These are phyloP conservation scores for Xylariaceae sp. DNA, from an alignment of 2,329 filamentous ascomycete species.

Conservation along the genomic window DNA sequence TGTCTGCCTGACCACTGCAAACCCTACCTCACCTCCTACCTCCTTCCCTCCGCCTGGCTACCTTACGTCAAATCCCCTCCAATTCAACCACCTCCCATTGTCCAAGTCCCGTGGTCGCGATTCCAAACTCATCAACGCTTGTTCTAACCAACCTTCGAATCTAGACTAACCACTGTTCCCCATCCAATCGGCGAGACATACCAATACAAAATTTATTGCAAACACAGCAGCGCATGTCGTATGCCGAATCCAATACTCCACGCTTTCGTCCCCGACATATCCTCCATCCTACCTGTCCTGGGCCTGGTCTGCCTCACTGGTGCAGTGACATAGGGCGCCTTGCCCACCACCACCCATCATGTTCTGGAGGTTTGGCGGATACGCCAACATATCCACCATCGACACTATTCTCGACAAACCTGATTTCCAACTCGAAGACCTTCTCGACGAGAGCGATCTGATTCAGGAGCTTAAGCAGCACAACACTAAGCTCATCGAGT, in stretches of 20 bases:
- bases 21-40: too few species aligned
- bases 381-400: conserved; percentile 94
- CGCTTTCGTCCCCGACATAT: conserved; percentile 2
- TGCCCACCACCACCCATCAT: conserved; percentile 56
- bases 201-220: too few species aligned
- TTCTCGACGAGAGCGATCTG: conserved; percentile 92
- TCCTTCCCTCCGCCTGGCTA: too few species aligned
- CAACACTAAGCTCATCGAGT: conserved; percentile 96
- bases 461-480: conserved; percentile 98
- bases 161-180: too few species aligned
- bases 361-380: conserved; percentile 99
- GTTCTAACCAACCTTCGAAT: too few species aligned
- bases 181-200: too few species aligned
- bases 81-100: too few species aligned
- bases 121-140: too few species aligned
- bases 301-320: conserved; percentile 16
- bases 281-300: conserved; percentile 3
- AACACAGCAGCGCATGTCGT: conserved; percentile 1
- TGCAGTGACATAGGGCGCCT: conserved; percentile 17
- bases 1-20: too few species aligned
- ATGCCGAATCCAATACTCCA: conserved; percentile 8
- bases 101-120: too few species aligned
- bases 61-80: too few species aligned
- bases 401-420: conserved; percentile 96
- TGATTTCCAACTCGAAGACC: conserved; percentile 90